Conservation (phyloP, 768 basidiomycete species). For the Lactarius akahatsu region DNA sequence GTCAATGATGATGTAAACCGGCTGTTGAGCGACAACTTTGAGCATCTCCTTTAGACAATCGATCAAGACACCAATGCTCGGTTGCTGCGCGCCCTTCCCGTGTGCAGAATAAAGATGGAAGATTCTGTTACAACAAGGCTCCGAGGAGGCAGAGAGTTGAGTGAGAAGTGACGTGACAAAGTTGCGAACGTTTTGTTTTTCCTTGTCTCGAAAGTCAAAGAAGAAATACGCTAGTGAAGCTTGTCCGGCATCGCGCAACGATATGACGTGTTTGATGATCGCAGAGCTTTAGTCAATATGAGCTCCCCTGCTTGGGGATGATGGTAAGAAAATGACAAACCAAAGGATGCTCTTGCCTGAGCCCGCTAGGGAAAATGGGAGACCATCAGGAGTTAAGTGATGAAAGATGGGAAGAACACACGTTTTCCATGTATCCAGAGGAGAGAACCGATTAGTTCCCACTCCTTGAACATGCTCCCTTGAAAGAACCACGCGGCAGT, state of each 20-base stretch:
- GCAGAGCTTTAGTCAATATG: not conserved
- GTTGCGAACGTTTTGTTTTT: not conserved
- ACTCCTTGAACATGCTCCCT: not conserved
- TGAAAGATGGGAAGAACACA: not conserved
- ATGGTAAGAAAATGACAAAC: not conserved
- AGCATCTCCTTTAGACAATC: not conserved
- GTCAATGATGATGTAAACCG: not conserved
- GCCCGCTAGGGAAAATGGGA: not conserved
- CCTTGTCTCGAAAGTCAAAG: not conserved
- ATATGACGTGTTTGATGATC: not conserved
- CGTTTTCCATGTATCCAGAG: not conserved
- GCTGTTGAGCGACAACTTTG: not conserved
- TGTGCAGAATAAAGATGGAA: not conserved
- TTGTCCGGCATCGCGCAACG: not conserved
- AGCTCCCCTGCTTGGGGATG: not conserved
- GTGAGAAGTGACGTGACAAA: not conserved
- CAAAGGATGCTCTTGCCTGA: not conserved
- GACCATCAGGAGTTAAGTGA: not conserved
- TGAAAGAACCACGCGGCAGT: not conserved
- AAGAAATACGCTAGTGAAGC: not conserved
- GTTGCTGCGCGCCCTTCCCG: not conserved
- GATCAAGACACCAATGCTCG: accelerated
- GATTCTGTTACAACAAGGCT: accelerated
- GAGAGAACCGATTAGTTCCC: not conserved
- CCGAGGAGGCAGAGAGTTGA: not conserved